Evolutionary conservation across 192 early-diverging fungal genomes (phyloP).

Genomic region (Umbelopsis isabellina): DNA sequence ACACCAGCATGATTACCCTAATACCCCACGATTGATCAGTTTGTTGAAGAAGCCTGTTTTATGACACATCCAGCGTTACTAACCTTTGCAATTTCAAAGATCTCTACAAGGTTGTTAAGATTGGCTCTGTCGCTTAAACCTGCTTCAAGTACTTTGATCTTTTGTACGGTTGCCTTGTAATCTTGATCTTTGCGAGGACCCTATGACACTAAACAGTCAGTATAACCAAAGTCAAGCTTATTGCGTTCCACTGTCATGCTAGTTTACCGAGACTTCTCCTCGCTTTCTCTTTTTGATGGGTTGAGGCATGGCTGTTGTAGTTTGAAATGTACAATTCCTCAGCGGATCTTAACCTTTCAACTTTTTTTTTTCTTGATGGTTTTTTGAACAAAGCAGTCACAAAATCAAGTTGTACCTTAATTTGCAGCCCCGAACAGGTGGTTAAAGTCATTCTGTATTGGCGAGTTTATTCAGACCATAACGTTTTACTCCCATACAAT

Average conservation of each 20-base stretch:
- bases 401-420: too few relatives aligned
- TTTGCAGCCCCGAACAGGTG: too few relatives aligned
- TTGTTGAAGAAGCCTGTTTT: not conserved
- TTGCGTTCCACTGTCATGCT: not conserved
- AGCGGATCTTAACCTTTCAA: not conserved
- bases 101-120: slow-evolving; percentile 74
- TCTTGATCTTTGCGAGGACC: slow-evolving; percentile 18
- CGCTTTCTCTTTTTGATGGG: slow-evolving; percentile 24
- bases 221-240: not conserved
- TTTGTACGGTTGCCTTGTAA: slow-evolving; percentile 23
- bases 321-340: too few relatives aligned
- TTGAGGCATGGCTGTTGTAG: slow-evolving; percentile 19
- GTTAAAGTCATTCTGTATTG: too few relatives aligned
- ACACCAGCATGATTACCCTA: slow-evolving; percentile 57
- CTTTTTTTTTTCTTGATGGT: slow-evolving; percentile 9
- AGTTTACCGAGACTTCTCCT: slow-evolving; percentile 12
- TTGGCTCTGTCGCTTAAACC: slow-evolving; percentile 68
- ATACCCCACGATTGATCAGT: slow-evolving; percentile 10
- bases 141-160: slow-evolving; percentile 64
- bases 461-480: too few relatives aligned
- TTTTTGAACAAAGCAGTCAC: not conserved
- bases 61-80: slow-evolving; percentile 5
- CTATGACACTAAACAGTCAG: not conserved
- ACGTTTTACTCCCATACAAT: too few relatives aligned
- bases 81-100: slow-evolving; percentile 61